Conservation (phyloP, 331 rosid genomes). For the Erythrophleum ivorense region DNA sequence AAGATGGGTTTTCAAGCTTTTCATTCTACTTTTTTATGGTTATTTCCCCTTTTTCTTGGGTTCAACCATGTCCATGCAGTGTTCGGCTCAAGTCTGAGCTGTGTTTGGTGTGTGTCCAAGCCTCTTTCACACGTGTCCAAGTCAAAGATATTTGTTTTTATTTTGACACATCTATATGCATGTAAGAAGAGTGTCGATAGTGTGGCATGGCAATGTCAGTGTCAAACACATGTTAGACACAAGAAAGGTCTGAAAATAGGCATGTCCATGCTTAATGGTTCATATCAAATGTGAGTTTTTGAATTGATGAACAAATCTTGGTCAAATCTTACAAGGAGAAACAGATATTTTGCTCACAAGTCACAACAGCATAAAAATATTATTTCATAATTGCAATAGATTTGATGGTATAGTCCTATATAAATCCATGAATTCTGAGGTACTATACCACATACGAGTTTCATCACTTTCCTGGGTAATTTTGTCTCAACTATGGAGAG, state of each 20-base stretch:
- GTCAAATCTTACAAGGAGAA: constrained; percentile 12
- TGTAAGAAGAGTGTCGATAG: too few relatives aligned
- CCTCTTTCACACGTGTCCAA: too few relatives aligned
- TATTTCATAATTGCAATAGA: background rate
- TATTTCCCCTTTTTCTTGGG: too few relatives aligned
- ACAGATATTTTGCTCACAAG: background rate
- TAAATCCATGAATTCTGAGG: background rate
- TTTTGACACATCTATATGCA: too few relatives aligned
- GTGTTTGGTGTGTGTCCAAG: too few relatives aligned
- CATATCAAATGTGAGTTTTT: background rate
- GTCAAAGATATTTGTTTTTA: too few relatives aligned
- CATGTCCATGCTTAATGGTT: background rate
- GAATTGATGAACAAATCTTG: background rate
- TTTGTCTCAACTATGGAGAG: background rate
- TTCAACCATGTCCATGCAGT: too few relatives aligned
- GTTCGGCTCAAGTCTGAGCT: too few relatives aligned
- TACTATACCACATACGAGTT: background rate
- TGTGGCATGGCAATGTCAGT: too few relatives aligned
- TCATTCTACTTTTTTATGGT: too few relatives aligned
- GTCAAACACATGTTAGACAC: background rate
- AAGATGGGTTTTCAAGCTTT: too few relatives aligned
- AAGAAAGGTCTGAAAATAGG: background rate
- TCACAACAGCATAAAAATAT: background rate
- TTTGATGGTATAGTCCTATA: background rate
- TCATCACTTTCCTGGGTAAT: background rate